Evolutionary conservation across 257 asterid species (phyloP).

Genomic region (Haberlea rhodopensis): DNA sequence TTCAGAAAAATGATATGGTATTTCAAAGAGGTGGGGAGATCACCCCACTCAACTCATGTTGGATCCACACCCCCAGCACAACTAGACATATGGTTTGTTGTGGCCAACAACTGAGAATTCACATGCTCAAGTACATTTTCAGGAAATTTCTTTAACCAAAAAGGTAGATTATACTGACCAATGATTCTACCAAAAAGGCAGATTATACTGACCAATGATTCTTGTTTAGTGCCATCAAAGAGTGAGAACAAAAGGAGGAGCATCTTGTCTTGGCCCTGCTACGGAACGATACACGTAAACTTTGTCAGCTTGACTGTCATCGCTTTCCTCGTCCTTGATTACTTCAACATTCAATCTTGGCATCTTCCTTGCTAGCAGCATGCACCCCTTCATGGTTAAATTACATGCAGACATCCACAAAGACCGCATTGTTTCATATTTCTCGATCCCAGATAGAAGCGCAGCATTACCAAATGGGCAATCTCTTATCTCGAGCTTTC

Average conservation of each 20-base stretch:
- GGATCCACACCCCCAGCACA: too few relatives aligned
- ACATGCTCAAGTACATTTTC: too few relatives aligned
- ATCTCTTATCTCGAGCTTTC: slow-evolving; percentile 90
- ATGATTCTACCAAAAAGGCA: too few relatives aligned
- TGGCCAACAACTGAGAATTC: too few relatives aligned
- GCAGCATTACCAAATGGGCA: slow-evolving; percentile 79
- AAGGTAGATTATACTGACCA: too few relatives aligned
- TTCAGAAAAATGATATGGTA: too few relatives aligned
- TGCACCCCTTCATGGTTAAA: slow-evolving; percentile 68
- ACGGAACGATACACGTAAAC: slow-evolving; percentile 43
- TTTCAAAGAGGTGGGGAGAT: too few relatives aligned
- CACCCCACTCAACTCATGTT: too few relatives aligned
- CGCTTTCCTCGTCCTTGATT: slow-evolving; percentile 31
- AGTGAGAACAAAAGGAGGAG: slow-evolving; percentile 37
- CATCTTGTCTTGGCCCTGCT: slow-evolving; percentile 42
- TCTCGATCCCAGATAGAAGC: slow-evolving; percentile 56
- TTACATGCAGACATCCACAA: slow-evolving; percentile 82
- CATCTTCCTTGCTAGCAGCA: slow-evolving; percentile 56
- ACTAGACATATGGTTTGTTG: too few relatives aligned
- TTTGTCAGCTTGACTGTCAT: slow-evolving; percentile 35
- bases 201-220: slow-evolving; percentile 19
- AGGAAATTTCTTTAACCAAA: neutral
- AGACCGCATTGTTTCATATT: slow-evolving; percentile 73
- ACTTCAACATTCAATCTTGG: slow-evolving; percentile 56
- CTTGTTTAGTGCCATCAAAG: slow-evolving; percentile 17